Evolutionary conservation across 306 rosid genomes (phyloP).

Genomic region (Cucurbita argyrosperma): DNA sequence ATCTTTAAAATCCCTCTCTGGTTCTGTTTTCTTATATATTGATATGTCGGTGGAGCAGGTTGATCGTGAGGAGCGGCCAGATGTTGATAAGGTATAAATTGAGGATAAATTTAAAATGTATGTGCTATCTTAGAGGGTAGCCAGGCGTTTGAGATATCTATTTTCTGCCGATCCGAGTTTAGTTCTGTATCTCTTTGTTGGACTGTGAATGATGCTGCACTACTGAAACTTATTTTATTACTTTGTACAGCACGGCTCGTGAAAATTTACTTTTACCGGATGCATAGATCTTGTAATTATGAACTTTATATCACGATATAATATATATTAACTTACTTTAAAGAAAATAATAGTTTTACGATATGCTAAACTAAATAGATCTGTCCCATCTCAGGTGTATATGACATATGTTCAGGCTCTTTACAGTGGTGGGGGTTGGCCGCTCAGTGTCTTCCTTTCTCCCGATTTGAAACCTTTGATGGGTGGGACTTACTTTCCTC

Average conservation of each 20-base stretch:
- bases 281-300: background rate
- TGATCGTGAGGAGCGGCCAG: constrained; percentile 95
- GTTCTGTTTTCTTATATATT: constrained; percentile 11
- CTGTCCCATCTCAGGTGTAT: constrained; percentile 47
- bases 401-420: constrained; percentile 96
- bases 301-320: background rate
- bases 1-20: background rate
- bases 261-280: background rate
- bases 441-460: constrained; percentile 72
- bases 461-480: constrained; percentile 90
- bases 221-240: background rate
- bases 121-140: background rate
- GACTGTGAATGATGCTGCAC: background rate
- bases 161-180: background rate
- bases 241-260: no score
- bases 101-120: background rate
- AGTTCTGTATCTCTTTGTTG: background rate
- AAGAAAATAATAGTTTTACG: background rate
- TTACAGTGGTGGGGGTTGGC: constrained; percentile 99
- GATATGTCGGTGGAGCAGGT: constrained; percentile 42
- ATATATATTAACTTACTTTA: background rate
- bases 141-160: background rate
- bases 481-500: constrained; percentile 99
- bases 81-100: constrained; percentile 74
- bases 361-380: constrained; percentile 3